These are phyloP conservation scores for Zymoseptoria ardabiliae DNA, from an alignment of 2,329 filamentous ascomycete species.

Conservation along the genomic window DNA sequence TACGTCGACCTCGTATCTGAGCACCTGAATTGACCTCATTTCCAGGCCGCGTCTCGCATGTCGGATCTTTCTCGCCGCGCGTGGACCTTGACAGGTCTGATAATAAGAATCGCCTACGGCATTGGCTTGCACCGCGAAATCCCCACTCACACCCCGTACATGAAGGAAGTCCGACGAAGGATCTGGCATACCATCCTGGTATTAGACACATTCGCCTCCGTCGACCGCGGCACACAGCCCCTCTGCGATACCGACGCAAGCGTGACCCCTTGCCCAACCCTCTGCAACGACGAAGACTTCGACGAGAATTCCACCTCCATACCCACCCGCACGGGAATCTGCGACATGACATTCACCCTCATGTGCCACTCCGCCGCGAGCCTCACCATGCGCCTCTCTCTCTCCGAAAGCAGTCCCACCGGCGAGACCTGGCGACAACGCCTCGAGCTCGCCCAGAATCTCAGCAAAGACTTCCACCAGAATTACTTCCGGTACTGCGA, in stretches of 20 bases:
- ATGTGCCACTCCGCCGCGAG: constrained; percentile 10
- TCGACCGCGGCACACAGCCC: constrained; percentile 22
- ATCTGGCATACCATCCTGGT: constrained; percentile 25
- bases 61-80: constrained; percentile 17
- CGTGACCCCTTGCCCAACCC: constrained; percentile 19
- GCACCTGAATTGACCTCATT: not conserved
- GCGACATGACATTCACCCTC: constrained; percentile 24
- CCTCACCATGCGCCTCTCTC: constrained; percentile 12
- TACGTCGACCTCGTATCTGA: not conserved
- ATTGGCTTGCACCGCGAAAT: constrained; percentile 23
- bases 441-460: constrained; percentile 17
- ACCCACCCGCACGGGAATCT: constrained; percentile 13
- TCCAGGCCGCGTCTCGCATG: constrained; percentile 13
- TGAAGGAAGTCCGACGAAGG: constrained; percentile 23
- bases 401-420: constrained; percentile 7
- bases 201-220: constrained; percentile 20
- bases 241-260: constrained; percentile 13
- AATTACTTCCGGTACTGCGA: constrained; percentile 21
- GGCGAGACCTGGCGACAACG: constrained; percentile 23
- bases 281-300: constrained; percentile 26
- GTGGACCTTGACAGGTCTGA: constrained; percentile 24
- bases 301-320: constrained; percentile 17
- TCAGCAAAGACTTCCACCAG: constrained; percentile 15
- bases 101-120: constrained; percentile 24
- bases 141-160: constrained; percentile 15